Percentiles rank a stretch among this genome's conserved stretches.
Conservation (phyloP, 2,329 filamentous ascomycete species). For the Fusarium bulbicola region DNA sequence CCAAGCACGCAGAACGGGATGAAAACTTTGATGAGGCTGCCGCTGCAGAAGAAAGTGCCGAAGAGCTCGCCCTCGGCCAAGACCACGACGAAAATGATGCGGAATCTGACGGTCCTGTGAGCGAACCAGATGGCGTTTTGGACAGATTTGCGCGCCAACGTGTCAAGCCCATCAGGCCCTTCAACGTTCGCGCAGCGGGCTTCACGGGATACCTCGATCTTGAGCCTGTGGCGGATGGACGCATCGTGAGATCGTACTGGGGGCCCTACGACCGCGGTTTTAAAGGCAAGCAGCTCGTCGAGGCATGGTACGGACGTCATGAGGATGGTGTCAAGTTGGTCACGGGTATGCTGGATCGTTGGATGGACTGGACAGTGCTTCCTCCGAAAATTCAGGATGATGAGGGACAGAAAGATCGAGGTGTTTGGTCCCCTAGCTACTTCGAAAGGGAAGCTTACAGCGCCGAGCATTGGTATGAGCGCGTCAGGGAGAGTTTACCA, state of each 20-base stretch:
- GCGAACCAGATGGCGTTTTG: slow-evolving; percentile 43
- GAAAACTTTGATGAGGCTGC: slow-evolving; percentile 47
- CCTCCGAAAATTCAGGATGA: slow-evolving; percentile 48
- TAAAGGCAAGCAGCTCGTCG: slow-evolving; percentile 47
- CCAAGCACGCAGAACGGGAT: slow-evolving; percentile 40
- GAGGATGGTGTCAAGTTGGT: slow-evolving; percentile 47
- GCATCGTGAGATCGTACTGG: slow-evolving; percentile 46
- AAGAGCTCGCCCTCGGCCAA: slow-evolving; percentile 40
- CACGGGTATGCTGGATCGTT: slow-evolving; percentile 53
- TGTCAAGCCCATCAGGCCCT: slow-evolving; percentile 35
- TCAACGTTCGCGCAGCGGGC: slow-evolving; percentile 36
- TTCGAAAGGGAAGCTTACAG: slow-evolving; percentile 47
- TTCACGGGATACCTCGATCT: slow-evolving; percentile 44
- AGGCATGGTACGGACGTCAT: slow-evolving; percentile 55
- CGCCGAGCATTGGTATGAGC: slow-evolving; percentile 43
- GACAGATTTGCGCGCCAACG: slow-evolving; percentile 43
- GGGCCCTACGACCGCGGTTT: slow-evolving; percentile 49
- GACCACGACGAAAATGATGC: slow-evolving; percentile 43
- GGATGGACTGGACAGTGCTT: slow-evolving; percentile 52
- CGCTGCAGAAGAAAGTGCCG: slow-evolving; percentile 44
- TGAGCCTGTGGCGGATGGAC: slow-evolving; percentile 47
- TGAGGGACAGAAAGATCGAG: slow-evolving; percentile 44
- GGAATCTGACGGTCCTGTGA: slow-evolving; percentile 37
- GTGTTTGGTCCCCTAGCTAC: slow-evolving; percentile 53
- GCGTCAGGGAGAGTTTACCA: slow-evolving; percentile 31